phyloP scores from a whole-genome alignment of 106 monocot species.

The Ottelia alismoides region DNA sequence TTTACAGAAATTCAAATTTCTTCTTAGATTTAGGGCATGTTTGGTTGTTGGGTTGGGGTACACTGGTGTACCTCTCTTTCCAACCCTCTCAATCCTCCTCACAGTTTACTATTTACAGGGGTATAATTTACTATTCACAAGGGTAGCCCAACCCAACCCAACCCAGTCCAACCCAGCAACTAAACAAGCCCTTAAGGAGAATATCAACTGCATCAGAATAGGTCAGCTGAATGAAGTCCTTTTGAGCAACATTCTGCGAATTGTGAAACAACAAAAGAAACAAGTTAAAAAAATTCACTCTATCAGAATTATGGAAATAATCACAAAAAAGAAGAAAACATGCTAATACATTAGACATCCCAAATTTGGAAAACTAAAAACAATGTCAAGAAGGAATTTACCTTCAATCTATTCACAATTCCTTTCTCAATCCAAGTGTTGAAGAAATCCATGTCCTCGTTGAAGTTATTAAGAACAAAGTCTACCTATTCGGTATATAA shows the following conservation, averaged over 20 bases:
- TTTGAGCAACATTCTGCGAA: slow-evolving; percentile 81
- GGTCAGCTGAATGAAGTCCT: slow-evolving; percentile 83
- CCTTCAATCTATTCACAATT: slow-evolving; percentile 68
- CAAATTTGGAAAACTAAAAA: too few species aligned
- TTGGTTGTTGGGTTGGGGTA: too few species aligned
- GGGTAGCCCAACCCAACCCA: too few species aligned
- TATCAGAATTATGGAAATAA: too few species aligned
- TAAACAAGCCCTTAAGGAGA: too few species aligned
- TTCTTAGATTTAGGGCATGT: slow-evolving; percentile 78
- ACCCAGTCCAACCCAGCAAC: too few species aligned
- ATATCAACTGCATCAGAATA: slow-evolving; percentile 86
- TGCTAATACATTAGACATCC: too few species aligned
- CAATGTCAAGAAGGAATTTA: slow-evolving; percentile 21
- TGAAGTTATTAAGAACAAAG: slow-evolving; percentile 85
- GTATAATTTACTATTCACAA: too few species aligned
- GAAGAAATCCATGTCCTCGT: slow-evolving; percentile 98
- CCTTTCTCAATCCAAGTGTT: slow-evolving; percentile 98
- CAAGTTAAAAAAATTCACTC: background rate
- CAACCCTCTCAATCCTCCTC: too few species aligned
- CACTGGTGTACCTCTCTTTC: too few species aligned
- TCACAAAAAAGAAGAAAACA: too few species aligned
- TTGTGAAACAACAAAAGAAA: background rate
- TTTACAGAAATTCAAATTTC: slow-evolving; percentile 97
- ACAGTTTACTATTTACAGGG: too few species aligned
- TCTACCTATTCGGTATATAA: slow-evolving; percentile 44